Evolutionary conservation across 2,329 filamentous ascomycete species (phyloP).

Genomic region (Didymellaceae sp.): DNA sequence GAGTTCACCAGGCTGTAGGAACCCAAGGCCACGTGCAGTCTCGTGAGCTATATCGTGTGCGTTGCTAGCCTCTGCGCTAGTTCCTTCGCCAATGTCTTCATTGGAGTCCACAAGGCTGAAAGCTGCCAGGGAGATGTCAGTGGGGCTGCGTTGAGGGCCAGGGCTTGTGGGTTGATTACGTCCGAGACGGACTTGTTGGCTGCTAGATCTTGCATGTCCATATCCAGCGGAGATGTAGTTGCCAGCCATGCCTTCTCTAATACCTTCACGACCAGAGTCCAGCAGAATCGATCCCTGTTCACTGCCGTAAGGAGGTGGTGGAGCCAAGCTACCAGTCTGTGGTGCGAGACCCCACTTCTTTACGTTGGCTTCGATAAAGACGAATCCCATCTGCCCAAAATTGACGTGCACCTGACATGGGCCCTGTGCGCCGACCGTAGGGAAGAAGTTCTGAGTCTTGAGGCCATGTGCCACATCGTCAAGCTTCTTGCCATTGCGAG

Average conservation of each 20-base stretch:
- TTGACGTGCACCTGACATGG: constrained; percentile 95
- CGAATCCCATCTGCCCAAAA: constrained; percentile 96
- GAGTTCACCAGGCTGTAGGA: constrained; percentile 47
- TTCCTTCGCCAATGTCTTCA: constrained; percentile 75
- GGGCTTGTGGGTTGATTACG: constrained; percentile 78
- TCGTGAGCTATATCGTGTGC: constrained; percentile 27
- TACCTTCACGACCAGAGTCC: constrained; percentile 72
- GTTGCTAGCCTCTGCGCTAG: constrained; percentile 54
- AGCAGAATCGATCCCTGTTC: constrained; percentile 96
- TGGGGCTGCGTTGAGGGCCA: constrained; percentile 87
- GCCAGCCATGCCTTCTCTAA: constrained; percentile 60
- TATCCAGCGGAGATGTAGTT: constrained; percentile 54
- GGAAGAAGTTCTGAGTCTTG: constrained; percentile 96
- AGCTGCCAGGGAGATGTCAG: constrained; percentile 92
- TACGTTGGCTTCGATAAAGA: constrained; percentile 98
- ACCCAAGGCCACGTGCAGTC: constrained; percentile 40
- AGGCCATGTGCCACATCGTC: constrained; percentile 93
- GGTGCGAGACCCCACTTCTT: constrained; percentile 99
- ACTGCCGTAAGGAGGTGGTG: constrained; percentile 93
- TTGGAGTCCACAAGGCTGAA: constrained; percentile 73
- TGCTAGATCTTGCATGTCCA: constrained; percentile 75
- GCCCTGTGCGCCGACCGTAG: constrained; percentile 93
- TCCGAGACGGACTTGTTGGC: constrained; percentile 75
- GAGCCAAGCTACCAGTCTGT: constrained; percentile 92
- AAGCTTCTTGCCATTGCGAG: constrained; percentile 94